Evolutionary conservation across 176 grass and related monocot genomes (phyloP).

Genomic region (Avena sativa): DNA sequence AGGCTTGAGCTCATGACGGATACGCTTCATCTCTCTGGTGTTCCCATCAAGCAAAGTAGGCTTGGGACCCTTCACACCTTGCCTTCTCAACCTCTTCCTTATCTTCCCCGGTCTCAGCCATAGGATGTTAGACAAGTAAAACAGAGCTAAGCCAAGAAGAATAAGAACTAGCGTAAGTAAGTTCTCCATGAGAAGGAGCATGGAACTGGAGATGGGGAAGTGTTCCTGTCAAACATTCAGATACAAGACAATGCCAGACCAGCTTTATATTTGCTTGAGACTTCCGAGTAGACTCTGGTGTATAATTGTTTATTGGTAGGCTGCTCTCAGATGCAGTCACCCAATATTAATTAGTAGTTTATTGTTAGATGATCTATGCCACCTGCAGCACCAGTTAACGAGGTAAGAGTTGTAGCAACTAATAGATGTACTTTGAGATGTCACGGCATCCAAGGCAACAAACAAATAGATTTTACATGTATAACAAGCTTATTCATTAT

Average conservation of each 20-base stretch:
- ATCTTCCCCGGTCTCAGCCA: constrained; percentile 48
- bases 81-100: constrained; percentile 64
- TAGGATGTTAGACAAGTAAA: constrained; percentile 50
- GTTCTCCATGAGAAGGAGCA: constrained; percentile 39
- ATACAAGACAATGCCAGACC: constrained; percentile 7
- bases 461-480: constrained; percentile 17
- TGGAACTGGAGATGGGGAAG: constrained; percentile 17
- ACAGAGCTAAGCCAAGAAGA: constrained; percentile 43
- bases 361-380: constrained; percentile 22
- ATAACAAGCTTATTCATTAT: not conserved
- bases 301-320: constrained; percentile 16
- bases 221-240: constrained; percentile 18
- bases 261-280: constrained; percentile 36
- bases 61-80: constrained; percentile 71
- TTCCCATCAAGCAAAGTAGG: constrained; percentile 72
- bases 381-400: not conserved
- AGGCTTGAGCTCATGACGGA: constrained; percentile 47
- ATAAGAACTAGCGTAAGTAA: constrained; percentile 5
- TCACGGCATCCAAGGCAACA: constrained; percentile 6
- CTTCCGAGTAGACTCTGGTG: not conserved
- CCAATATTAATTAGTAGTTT: not conserved
- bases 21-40: constrained; percentile 66
- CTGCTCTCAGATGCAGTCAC: constrained; percentile 12
- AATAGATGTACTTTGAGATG: not conserved
- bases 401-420: constrained; percentile 12